Base-by-base conservation (phyloP, 495 filamentous ascomycete species). In the Penicillium cosmopolitanum region DNA sequence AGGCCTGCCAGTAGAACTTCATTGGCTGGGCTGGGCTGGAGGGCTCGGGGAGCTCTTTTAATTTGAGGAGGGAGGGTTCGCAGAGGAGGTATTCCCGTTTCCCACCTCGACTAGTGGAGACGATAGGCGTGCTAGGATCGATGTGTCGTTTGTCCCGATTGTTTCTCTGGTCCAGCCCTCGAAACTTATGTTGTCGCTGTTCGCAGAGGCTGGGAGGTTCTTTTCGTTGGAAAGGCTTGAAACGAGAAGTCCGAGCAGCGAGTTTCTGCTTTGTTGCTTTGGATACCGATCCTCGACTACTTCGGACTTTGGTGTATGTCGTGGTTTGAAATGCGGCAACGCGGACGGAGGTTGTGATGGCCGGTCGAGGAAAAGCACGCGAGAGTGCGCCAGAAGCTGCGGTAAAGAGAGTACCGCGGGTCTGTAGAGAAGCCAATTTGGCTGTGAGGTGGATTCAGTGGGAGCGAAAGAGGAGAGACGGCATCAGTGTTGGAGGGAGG, bases 1-100 rank as follows among this genome's bases (percentile, higher is more conserved):
- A 66, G 60, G 97, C 71, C 70, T 94, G 85, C 44, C 90, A 82
- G 65, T 73, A 81, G 70, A 77, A 87, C 69, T 85, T 82, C 93
- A 96, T 96, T 44, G 73, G 74, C 21, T 55, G 13, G 12, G 28
- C 35, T 38, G 62, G 60, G 3, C 25, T n/a, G 40, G 12, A 3
- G 28, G 55, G n/a, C 43, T 31, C 16, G 23, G 55, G 23, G 4
- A 50, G 34, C 36, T 66, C 47, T 16, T 44, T 4, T 16, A 44
- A n/a, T 16, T 44, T 16, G 31, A 65, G 44, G 6, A 50, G 50
- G 8, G 54, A 55, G 4, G 65, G 63, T 42, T 73, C 58, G 48
- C 67, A 73, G n/a, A 74, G 44, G 11, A 77, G 23, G 56, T 73
- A 75, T 42, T 66, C 53, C 18, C 46, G 5, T 16, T 15, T 15